These are phyloP conservation scores for Stephania yunnanensis DNA, from an alignment of 164 flowering plant species.

Conservation along the genomic window DNA sequence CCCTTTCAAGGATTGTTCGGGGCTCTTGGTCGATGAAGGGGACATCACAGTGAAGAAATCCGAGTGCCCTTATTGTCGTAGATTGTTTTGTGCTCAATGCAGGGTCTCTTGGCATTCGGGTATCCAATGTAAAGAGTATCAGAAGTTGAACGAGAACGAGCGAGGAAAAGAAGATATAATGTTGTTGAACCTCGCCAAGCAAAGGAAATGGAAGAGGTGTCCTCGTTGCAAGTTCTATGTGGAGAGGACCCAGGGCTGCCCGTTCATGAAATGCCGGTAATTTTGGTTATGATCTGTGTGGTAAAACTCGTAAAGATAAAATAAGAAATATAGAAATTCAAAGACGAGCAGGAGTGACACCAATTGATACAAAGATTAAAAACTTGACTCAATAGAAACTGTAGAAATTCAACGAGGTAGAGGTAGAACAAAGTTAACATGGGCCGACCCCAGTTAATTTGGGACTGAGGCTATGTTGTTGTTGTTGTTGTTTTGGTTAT, in stretches of 20 bases:
- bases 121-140: constrained; percentile 30
- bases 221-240: constrained; percentile 40
- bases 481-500: too few relatives aligned
- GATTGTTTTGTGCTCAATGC: constrained; percentile 48
- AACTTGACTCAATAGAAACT: too few relatives aligned
- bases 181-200: constrained; percentile 38
- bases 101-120: constrained; percentile 46
- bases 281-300: too few relatives aligned
- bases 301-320: too few relatives aligned
- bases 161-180: constrained; percentile 32
- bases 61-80: constrained; percentile 40
- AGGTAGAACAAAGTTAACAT: too few relatives aligned
- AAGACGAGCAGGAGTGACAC: too few relatives aligned
- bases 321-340: too few relatives aligned
- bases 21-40: constrained; percentile 32
- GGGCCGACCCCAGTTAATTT: too few relatives aligned
- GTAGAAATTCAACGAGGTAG: too few relatives aligned
- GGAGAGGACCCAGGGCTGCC: constrained; percentile 35
- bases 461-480: too few relatives aligned
- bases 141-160: constrained; percentile 24
- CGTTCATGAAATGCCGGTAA: constrained; percentile 37
- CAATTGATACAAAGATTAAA: too few relatives aligned
- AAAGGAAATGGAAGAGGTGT: constrained; percentile 38
- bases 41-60: constrained; percentile 15
- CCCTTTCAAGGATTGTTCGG: constrained; percentile 56